These are phyloP conservation scores for Neonectria magnoliae DNA, from an alignment of 2,329 filamentous ascomycete genomes.

Conservation along the genomic window DNA sequence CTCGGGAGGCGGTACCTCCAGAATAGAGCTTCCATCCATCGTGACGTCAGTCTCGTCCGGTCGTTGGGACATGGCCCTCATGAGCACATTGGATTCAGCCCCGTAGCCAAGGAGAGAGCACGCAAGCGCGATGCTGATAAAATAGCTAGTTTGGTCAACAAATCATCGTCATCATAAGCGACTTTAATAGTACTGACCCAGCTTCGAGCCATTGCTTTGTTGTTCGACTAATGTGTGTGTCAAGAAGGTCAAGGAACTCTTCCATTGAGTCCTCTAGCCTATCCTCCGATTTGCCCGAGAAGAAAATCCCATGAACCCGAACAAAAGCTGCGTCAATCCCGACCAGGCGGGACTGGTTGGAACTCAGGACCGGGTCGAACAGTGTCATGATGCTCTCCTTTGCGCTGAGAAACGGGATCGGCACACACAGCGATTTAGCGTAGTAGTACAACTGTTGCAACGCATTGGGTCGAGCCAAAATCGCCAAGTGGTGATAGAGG, in stretches of 20 bases:
- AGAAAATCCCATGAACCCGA: slow-evolving; percentile 71
- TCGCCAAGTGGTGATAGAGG: slow-evolving; percentile 89
- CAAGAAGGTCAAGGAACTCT: slow-evolving; percentile 64
- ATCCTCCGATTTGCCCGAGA: slow-evolving; percentile 60
- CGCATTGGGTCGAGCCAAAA: slow-evolving; percentile 75
- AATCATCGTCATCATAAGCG: neutral
- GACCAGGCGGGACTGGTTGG: slow-evolving; percentile 47
- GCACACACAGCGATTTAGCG: slow-evolving; percentile 74
- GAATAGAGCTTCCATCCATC: slow-evolving; percentile 38
- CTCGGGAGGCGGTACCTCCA: slow-evolving; percentile 37
- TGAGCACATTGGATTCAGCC: slow-evolving; percentile 56
- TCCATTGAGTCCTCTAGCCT: slow-evolving; percentile 56
- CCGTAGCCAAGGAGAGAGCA: slow-evolving; percentile 50
- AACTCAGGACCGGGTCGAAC: slow-evolving; percentile 67
- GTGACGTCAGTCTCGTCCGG: slow-evolving; percentile 40
- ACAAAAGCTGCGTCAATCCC: slow-evolving; percentile 69
- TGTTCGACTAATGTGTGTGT: slow-evolving; percentile 64
- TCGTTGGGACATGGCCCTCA: slow-evolving; percentile 50
- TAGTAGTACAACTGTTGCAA: slow-evolving; percentile 80
- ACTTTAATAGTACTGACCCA: slow-evolving; percentile 46
- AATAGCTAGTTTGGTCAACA: slow-evolving; percentile 41
- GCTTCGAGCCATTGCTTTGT: slow-evolving; percentile 62
- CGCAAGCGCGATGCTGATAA: slow-evolving; percentile 45
- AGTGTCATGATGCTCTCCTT: slow-evolving; percentile 76
- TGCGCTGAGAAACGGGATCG: slow-evolving; percentile 73